Evolutionary conservation across 345 rosid species (phyloP).

Genomic region (Raphanus sativus): DNA sequence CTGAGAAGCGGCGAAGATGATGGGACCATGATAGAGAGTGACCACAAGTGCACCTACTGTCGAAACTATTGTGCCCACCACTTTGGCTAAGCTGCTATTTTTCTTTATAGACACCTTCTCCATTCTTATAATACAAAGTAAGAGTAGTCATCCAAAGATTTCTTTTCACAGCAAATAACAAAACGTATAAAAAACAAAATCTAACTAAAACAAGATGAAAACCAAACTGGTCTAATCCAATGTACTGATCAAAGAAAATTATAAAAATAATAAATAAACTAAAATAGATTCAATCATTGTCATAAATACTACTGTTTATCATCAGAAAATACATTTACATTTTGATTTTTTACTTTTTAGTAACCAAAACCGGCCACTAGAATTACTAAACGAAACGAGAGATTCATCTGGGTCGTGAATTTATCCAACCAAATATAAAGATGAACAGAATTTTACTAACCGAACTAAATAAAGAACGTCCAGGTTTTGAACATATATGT

Average conservation of each 20-base stretch:
- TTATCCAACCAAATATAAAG: background rate
- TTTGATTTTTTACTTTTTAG: too few relatives aligned
- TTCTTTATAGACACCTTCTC: slow-evolving; percentile 55
- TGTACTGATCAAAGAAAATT: background rate
- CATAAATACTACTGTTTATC: background rate
- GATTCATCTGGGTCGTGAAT: background rate
- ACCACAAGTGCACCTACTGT: slow-evolving; percentile 62
- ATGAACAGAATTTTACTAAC: background rate
- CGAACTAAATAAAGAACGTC: background rate
- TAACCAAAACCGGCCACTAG: background rate
- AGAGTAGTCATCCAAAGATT: background rate
- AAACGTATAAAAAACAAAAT: background rate
- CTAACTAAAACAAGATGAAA: background rate
- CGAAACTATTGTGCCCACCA: slow-evolving; percentile 55
- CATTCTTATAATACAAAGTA: slow-evolving; percentile 45
- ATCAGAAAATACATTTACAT: too few relatives aligned
- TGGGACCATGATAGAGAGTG: slow-evolving; percentile 63
- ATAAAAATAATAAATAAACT: too few relatives aligned
- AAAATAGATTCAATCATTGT: too few relatives aligned
- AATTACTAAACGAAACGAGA: background rate
- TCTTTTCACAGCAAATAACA: background rate
- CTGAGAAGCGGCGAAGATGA: slow-evolving; percentile 36
- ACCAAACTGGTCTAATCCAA: background rate
- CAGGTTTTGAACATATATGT: background rate
- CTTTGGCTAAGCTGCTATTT: slow-evolving; percentile 57